These are phyloP conservation scores for Rhodamnia argentea DNA, from an alignment of 345 rosid species.

Conservation along the genomic window DNA sequence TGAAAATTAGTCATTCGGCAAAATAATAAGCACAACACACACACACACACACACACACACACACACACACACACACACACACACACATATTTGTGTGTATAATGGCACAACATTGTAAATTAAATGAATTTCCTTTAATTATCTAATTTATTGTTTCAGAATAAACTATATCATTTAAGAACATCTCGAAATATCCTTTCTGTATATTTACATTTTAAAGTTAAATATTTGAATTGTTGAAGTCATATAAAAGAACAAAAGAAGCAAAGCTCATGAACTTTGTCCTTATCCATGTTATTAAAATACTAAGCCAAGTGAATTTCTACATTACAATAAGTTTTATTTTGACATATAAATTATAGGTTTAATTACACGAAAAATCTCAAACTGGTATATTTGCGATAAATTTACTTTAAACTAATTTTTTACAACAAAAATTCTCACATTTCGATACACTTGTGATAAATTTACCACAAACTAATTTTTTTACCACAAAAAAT, in stretches of 20 bases:
- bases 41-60: too few relatives aligned
- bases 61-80: too few relatives aligned
- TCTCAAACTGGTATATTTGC: too few relatives aligned
- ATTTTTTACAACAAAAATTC: too few relatives aligned
- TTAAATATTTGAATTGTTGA: not conserved
- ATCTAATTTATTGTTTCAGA: not conserved
- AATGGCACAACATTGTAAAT: not conserved
- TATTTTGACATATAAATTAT: rapidly evolving
- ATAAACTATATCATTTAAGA: not conserved
- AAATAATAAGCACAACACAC: too few relatives aligned
- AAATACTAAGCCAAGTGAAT: not conserved
- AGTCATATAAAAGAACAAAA: not conserved
- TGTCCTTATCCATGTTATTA: not conserved
- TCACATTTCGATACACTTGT: too few relatives aligned
- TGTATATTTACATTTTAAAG: not conserved
- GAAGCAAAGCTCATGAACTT: not conserved
- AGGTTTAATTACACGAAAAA: too few relatives aligned
- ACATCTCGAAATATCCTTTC: not conserved
- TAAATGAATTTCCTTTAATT: not conserved
- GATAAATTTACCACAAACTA: too few relatives aligned
- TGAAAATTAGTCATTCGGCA: too few relatives aligned
- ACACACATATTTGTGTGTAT: too few relatives aligned
- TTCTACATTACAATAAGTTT: not conserved
- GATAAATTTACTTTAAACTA: too few relatives aligned
- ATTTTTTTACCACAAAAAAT: too few relatives aligned